Conservation (phyloP, 768 basidiomycete genomes). For the Lactifluus rugatus region DNA sequence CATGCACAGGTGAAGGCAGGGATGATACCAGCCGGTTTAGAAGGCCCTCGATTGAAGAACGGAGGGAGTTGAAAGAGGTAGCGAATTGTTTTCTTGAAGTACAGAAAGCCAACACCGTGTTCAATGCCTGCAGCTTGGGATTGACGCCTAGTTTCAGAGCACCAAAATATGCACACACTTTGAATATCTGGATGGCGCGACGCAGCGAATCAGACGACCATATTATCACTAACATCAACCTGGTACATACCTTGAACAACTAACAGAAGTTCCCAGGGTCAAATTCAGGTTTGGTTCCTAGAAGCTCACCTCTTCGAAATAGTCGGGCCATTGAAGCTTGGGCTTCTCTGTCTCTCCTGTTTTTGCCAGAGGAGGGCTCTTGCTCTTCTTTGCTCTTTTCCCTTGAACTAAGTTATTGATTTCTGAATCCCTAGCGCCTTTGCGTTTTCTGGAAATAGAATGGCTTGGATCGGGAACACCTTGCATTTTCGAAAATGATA, state of each 20-base stretch:
- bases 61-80: constrained; percentile 65
- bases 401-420: background rate
- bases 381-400: background rate
- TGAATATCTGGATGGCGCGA: constrained; percentile 8
- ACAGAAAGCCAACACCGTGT: constrained; percentile 82
- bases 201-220: background rate
- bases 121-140: constrained; percentile 50
- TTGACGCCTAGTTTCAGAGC: background rate
- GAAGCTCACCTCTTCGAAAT: constrained; percentile 43
- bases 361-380: background rate
- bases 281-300: constrained; percentile 18
- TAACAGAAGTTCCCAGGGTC: background rate
- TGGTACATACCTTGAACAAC: constrained; percentile 10
- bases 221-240: background rate
- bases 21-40: constrained; percentile 51
- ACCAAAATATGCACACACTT: background rate
- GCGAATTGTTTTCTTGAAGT: constrained; percentile 74
- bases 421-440: background rate
- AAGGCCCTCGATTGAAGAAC: constrained; percentile 71
- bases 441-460: constrained; percentile 1
- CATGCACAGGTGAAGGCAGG: background rate
- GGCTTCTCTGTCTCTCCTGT: constrained; percentile 2
- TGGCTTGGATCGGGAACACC: background rate
- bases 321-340: constrained; percentile 43
- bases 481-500: background rate